Evolutionary conservation across 768 basidiomycete genomes (phyloP).

Genomic region (Kwoniella sp.): DNA sequence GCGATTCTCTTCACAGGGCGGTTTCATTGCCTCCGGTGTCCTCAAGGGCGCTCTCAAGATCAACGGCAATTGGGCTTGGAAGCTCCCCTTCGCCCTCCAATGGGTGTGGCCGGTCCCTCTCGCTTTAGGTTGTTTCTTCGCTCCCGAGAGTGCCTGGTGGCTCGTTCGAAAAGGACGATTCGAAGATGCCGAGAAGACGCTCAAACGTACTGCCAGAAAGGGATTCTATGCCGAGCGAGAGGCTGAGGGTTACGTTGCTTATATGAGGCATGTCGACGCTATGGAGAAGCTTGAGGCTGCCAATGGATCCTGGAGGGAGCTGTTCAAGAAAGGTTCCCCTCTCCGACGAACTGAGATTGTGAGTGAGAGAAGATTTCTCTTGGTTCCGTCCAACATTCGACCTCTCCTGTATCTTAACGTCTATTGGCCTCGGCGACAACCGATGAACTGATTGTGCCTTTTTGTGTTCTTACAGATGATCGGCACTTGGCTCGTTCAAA

Average conservation of each 20-base stretch:
- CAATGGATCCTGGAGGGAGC: slow-evolving; percentile 30
- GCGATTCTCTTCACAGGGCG: slow-evolving; percentile 19
- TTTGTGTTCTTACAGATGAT: slow-evolving; percentile 21
- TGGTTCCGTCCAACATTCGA: no score
- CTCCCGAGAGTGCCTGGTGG: slow-evolving; percentile 40
- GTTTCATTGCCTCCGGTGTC: slow-evolving; percentile 23
- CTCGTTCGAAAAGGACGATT: slow-evolving; percentile 34
- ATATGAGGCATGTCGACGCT: slow-evolving; percentile 46
- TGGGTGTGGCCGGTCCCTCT: slow-evolving; percentile 21
- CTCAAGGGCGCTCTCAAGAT: neutral
- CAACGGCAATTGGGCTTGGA: slow-evolving; percentile 31
- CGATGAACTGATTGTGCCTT: slow-evolving; percentile 7
- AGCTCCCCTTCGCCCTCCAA: slow-evolving; percentile 34
- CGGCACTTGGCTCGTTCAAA: slow-evolving; percentile 33
- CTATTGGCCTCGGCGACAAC: neutral
- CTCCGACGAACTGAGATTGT: slow-evolving; percentile 49
- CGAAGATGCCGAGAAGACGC: slow-evolving; percentile 24
- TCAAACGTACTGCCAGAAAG: slow-evolving; percentile 12
- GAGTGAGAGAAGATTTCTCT: no score
- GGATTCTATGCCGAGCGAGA: slow-evolving; percentile 28
- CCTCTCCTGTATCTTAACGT: no score
- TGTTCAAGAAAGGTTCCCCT: slow-evolving; percentile 38
- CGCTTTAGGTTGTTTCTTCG: slow-evolving; percentile 22
- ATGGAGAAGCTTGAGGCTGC: slow-evolving; percentile 31
- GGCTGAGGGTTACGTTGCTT: slow-evolving; percentile 34